These are phyloP conservation scores for Starmerella gropengiesseri DNA, from an alignment of 805 yeast genomes.

Conservation along the genomic window DNA sequence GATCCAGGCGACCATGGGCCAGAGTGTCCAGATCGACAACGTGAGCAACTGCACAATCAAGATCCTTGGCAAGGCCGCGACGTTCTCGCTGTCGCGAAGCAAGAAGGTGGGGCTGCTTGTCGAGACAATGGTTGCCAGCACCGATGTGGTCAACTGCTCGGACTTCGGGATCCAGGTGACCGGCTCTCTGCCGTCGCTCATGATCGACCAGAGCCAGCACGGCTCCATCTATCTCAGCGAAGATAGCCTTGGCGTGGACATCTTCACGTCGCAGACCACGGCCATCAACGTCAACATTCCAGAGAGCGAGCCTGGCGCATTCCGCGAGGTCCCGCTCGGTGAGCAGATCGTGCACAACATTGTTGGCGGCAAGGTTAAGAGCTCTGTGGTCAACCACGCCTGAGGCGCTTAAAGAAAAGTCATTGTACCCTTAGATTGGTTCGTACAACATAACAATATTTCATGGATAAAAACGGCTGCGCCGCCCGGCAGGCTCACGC, in stretches of 20 bases:
- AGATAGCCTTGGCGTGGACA: slow-evolving; percentile 59
- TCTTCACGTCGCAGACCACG: slow-evolving; percentile 76
- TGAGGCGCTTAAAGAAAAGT: slow-evolving; percentile 1
- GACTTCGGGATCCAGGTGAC: slow-evolving; percentile 77
- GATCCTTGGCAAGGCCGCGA: slow-evolving; percentile 83
- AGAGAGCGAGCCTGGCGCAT: slow-evolving; percentile 53
- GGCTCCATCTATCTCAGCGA: slow-evolving; percentile 70
- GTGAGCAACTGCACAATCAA: slow-evolving; percentile 65
- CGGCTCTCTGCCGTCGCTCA: slow-evolving; percentile 71
- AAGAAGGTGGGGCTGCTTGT: slow-evolving; percentile 63
- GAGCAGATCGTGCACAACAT: slow-evolving; percentile 80
- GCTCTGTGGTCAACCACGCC: slow-evolving; percentile 30
- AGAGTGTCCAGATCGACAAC: slow-evolving; percentile 79
- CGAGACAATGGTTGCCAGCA: slow-evolving; percentile 75
- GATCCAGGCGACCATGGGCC: slow-evolving; percentile 73
- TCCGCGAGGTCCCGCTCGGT: slow-evolving; percentile 71
- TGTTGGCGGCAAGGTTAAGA: slow-evolving; percentile 47
- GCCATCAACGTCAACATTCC: slow-evolving; percentile 80
- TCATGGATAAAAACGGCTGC: no score
- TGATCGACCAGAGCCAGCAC: slow-evolving; percentile 79
- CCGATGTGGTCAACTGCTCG: slow-evolving; percentile 72
- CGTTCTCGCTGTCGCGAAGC: slow-evolving; percentile 69
- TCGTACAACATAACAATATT: no score
- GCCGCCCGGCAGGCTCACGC: no score
- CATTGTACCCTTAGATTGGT: no score